Conservation (phyloP, 768 basidiomycete genomes). For the Hygrophorus russula region DNA sequence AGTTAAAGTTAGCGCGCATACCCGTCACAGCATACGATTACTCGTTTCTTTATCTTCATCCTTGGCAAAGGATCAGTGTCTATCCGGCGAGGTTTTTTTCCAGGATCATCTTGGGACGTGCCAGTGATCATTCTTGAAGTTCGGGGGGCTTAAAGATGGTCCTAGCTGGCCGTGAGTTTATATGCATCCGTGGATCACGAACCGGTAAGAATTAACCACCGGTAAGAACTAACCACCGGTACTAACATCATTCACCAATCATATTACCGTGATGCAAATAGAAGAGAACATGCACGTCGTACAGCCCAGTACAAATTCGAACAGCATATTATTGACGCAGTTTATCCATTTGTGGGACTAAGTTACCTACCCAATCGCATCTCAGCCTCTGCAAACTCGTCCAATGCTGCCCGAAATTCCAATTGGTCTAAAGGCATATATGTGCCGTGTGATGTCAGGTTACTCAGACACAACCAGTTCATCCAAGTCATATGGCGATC, state of each 20-base stretch:
- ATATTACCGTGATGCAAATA: no score
- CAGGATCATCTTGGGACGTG: no score
- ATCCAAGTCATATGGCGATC: slow-evolving; percentile 2
- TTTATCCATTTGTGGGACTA: neutral
- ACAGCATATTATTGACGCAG: neutral
- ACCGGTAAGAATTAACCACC: no score
- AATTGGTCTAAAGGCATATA: slow-evolving; percentile 32
- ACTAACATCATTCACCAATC: no score
- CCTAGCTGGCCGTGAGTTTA: no score
- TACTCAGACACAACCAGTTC: slow-evolving; percentile 2
- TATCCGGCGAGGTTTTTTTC: neutral
- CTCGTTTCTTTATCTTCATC: slow-evolving; percentile 30
- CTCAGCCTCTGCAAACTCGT: slow-evolving; percentile 63
- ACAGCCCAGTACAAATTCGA: neutral
- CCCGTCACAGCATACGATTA: slow-evolving; percentile 73
- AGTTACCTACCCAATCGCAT: slow-evolving; percentile 69
- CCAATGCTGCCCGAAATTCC: slow-evolving; percentile 58
- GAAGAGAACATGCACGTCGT: no score
- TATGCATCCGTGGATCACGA: no score
- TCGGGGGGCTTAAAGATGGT: no score
- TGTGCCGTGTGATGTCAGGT: slow-evolving; percentile 11
- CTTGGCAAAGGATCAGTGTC: neutral
- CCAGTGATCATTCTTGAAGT: no score
- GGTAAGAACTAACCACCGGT: no score
- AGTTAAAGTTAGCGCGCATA: slow-evolving; percentile 18